Evolutionary conservation across 495 filamentous ascomycete species (phyloP).

Genomic region (Tuber calosporum): DNA sequence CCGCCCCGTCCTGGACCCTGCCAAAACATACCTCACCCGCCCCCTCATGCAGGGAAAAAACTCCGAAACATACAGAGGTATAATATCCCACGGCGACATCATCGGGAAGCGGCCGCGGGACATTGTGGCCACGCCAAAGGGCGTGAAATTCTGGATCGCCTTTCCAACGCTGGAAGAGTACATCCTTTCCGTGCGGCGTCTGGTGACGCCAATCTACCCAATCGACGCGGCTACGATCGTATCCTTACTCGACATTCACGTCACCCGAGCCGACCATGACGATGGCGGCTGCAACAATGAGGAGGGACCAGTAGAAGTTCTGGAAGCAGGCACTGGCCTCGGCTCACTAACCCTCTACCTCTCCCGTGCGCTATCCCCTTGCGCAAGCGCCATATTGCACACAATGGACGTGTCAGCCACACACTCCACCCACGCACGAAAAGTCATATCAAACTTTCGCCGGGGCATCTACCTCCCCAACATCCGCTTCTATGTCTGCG

Average conservation of each 20-base stretch:
- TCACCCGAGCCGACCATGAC: conserved; percentile 37
- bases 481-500: conserved; percentile 65
- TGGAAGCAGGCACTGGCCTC: conserved; percentile 76
- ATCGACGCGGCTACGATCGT: conserved; percentile 65
- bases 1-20: conserved; percentile 41
- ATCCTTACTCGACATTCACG: conserved; percentile 65
- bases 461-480: conserved; percentile 59
- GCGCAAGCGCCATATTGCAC: conserved; percentile 56
- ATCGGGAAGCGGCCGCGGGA: conserved; percentile 57
- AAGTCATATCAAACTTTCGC: conserved; percentile 58
- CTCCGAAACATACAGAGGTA: conserved; percentile 49
- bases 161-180: conserved; percentile 66
- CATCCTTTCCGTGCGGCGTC: conserved; percentile 54
- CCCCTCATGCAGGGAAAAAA: conserved; percentile 48
- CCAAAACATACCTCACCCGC: conserved; percentile 49
- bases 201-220: conserved; percentile 71
- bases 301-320: conserved; percentile 53
- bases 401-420: conserved; percentile 57
- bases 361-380: conserved; percentile 56
- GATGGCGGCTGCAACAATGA: conserved; percentile 4
- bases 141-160: conserved; percentile 50
- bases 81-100: conserved; percentile 54
- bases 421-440: conserved; percentile 55
- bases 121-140: conserved; percentile 50
- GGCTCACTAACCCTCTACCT: conserved; percentile 67